phyloP scores from a whole-genome alignment of 140 eudicot species.

The Erigeron philadelphicus region DNA sequence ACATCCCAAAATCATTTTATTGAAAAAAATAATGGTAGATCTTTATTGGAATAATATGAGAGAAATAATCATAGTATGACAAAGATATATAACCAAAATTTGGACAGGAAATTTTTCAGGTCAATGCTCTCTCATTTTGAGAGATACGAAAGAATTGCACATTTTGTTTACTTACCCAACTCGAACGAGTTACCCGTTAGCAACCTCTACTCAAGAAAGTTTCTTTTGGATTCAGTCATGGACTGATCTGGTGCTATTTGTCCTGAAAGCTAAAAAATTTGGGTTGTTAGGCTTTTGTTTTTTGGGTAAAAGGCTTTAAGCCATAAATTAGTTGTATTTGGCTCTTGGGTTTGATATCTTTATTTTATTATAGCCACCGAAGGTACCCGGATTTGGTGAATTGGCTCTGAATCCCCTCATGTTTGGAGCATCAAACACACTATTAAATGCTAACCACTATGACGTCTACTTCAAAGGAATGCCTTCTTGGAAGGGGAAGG shows the following conservation, averaged over 20 bases:
- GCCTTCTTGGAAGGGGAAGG: constrained; percentile 91
- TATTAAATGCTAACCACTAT: constrained; percentile 80
- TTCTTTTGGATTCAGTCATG: not conserved
- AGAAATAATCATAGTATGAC: too few species aligned
- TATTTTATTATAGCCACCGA: constrained; percentile 45
- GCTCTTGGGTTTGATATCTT: constrained; percentile 2
- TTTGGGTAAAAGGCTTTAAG: not conserved
- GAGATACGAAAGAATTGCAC: too few species aligned
- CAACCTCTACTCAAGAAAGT: not conserved
- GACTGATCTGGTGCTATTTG: not conserved
- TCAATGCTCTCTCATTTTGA: too few species aligned
- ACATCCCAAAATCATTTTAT: too few species aligned
- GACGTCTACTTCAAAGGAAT: constrained; percentile 77
- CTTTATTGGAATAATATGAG: too few species aligned
- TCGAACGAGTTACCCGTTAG: too few species aligned
- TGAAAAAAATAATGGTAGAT: too few species aligned
- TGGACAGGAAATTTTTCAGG: too few species aligned
- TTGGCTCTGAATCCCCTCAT: constrained; percentile 78
- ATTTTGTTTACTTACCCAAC: too few species aligned
- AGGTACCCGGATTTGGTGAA: constrained; percentile 70
- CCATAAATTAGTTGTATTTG: not conserved
- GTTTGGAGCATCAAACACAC: constrained; percentile 84
- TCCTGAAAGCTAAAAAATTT: constrained; percentile 3
- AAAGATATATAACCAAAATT: too few species aligned
- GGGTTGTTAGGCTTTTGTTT: not conserved